These are phyloP conservation scores for Lunasporangiospora selenospora DNA, from an alignment of 192 early-diverging fungal genomes.

Conservation along the genomic window DNA sequence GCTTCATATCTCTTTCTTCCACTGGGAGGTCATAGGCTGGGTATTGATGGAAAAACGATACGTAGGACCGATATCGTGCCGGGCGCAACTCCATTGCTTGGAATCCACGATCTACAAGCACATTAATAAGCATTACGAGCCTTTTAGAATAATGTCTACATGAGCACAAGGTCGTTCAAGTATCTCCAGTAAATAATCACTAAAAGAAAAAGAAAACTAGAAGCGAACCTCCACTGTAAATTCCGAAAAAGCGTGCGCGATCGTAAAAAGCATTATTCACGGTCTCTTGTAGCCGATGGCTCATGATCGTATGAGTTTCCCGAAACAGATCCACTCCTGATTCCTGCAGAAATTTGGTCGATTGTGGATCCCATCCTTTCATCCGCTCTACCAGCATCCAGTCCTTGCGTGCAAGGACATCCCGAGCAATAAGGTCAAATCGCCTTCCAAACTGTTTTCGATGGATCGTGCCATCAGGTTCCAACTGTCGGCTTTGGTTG, in stretches of 20 bases:
- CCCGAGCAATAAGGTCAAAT: conserved; percentile 4
- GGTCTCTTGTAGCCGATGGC: conserved; percentile 1
- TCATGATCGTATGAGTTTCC: conserved; percentile 12
- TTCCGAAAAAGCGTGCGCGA: conserved; percentile 6
- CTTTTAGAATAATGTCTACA: no score
- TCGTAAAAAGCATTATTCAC: background rate
- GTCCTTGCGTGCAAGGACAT: conserved; percentile 10
- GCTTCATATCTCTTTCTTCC: background rate
- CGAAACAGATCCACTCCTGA: conserved; percentile 4
- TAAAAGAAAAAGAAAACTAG: background rate
- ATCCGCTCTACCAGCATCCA: conserved; percentile 9
- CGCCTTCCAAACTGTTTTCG: conserved; percentile 2
- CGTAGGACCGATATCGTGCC: background rate
- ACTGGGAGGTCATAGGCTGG: conserved; percentile 1
- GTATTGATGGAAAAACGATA: conserved; percentile 8
- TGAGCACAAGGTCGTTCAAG: no score
- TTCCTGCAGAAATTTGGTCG: conserved; percentile 6
- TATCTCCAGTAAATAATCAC: background rate
- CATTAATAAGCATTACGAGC: conserved; percentile 1
- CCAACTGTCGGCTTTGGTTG: conserved; percentile 1
- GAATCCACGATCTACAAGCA: conserved; percentile 4
- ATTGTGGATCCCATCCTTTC: conserved; percentile 8
- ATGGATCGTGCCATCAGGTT: background rate
- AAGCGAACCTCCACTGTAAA: conserved; percentile 9
- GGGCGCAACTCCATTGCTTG: conserved; percentile 5